Evolutionary conservation across 1,139 yeast genomes (phyloP).

Genomic region (Hyphopichia burtonii): DNA sequence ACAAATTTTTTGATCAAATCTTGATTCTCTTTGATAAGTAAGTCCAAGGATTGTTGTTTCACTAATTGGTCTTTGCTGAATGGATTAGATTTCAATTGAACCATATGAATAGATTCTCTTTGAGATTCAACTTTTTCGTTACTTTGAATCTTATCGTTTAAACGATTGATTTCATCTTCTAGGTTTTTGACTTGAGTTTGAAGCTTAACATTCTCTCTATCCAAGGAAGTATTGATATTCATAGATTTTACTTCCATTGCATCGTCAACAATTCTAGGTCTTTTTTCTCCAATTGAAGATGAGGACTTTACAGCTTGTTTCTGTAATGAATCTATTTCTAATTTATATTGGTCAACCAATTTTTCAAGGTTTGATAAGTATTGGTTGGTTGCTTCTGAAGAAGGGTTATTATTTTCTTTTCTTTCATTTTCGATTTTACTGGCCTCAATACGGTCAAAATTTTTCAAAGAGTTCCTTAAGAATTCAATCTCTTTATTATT

Average conservation of each 20-base stretch:
- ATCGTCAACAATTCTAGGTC: slow-evolving; percentile 23
- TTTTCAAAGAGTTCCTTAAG: slow-evolving; percentile 46
- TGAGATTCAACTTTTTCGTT: slow-evolving; percentile 26
- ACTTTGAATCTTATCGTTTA: slow-evolving; percentile 33
- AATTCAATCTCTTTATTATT: slow-evolving; percentile 63
- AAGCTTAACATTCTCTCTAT: slow-evolving; percentile 43
- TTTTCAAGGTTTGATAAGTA: slow-evolving; percentile 47
- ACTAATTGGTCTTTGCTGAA: slow-evolving; percentile 61
- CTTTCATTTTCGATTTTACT: slow-evolving; percentile 8
- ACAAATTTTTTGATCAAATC: slow-evolving; percentile 39
- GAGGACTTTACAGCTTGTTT: slow-evolving; percentile 13
- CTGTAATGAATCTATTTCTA: slow-evolving; percentile 48
- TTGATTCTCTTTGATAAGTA: slow-evolving; percentile 60
- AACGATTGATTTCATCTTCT: slow-evolving; percentile 29
- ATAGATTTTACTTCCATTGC: slow-evolving; percentile 10
- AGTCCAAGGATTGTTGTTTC: slow-evolving; percentile 53
- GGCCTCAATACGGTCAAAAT: slow-evolving; percentile 23
- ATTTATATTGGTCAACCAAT: slow-evolving; percentile 57
- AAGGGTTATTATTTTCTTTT: slow-evolving; percentile 14
- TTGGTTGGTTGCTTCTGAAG: slow-evolving; percentile 28
- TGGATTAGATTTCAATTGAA: slow-evolving; percentile 71
- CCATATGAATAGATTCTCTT: slow-evolving; percentile 44
- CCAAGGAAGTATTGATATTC: slow-evolving; percentile 30
- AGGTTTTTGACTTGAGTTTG: slow-evolving; percentile 36
- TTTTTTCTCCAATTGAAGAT: slow-evolving; percentile 23